Evolutionary conservation across 768 basidiomycete species (phyloP).

Genomic region (Calocybe indica): DNA sequence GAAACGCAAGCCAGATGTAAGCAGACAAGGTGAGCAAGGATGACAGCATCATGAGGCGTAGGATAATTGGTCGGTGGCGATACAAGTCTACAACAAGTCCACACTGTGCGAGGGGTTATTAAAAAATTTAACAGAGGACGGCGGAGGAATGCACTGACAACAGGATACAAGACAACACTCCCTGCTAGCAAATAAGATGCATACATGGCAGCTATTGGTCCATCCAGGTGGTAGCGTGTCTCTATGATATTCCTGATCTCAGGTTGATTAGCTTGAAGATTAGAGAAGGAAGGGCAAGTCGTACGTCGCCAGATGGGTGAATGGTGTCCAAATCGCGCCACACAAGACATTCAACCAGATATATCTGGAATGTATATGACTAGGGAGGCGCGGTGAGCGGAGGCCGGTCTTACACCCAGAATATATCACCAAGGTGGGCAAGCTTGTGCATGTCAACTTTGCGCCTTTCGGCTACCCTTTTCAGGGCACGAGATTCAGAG

Average conservation of each 20-base stretch:
- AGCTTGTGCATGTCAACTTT: constrained; percentile 57
- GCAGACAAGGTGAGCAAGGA: constrained; percentile 54
- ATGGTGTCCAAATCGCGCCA: constrained; percentile 74
- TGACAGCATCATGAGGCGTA: constrained; percentile 52
- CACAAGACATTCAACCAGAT: constrained; percentile 72
- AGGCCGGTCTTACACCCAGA: constrained; percentile 57
- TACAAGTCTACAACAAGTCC: constrained; percentile 61
- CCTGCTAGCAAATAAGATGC: constrained; percentile 72
- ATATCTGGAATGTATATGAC: constrained; percentile 38
- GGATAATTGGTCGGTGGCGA: constrained; percentile 50
- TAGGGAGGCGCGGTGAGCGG: background rate
- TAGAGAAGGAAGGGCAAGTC: constrained; percentile 13
- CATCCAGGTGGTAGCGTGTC: constrained; percentile 54
- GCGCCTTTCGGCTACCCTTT: constrained; percentile 61
- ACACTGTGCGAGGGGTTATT: constrained; percentile 29
- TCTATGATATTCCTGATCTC: constrained; percentile 63
- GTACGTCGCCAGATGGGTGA: constrained; percentile 71
- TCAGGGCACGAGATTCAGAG: constrained; percentile 56
- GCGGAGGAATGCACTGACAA: constrained; percentile 34
- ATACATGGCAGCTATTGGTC: constrained; percentile 52
- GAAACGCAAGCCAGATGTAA: constrained; percentile 63
- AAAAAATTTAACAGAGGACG: background rate
- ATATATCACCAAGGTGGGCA: constrained; percentile 64
- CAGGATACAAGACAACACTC: constrained; percentile 63
- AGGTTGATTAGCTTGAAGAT: background rate